These are phyloP conservation scores for Datura wrightii DNA, from an alignment of 257 asterid genomes.

Conservation along the genomic window DNA sequence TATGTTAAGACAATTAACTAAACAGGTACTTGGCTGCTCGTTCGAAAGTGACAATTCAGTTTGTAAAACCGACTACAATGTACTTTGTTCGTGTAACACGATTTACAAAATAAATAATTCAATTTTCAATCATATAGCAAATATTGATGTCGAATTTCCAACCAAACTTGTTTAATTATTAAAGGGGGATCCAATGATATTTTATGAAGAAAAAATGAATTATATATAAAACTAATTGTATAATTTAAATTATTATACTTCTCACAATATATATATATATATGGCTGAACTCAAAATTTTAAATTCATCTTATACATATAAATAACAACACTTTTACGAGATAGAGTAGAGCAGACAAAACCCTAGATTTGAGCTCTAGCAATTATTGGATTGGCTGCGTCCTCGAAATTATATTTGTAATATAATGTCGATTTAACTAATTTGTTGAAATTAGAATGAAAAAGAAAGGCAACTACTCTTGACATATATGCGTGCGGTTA, in stretches of 20 bases:
- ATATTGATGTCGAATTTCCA: background rate
- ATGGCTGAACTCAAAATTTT: too few species aligned
- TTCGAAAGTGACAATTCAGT: background rate
- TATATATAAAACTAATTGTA: background rate
- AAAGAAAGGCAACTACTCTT: constrained; percentile 15
- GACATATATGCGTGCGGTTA: background rate
- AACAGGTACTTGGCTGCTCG: too few species aligned
- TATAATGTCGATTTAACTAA: background rate
- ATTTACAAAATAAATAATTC: background rate
- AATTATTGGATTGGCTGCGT: background rate
- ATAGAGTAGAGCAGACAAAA: too few species aligned
- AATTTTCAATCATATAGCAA: background rate
- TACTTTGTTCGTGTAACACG: constrained; percentile 13
- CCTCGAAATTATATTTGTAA: background rate
- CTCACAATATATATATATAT: too few species aligned
- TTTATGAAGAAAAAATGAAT: background rate
- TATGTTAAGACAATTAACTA: background rate
- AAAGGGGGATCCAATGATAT: too few species aligned
- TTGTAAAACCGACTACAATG: background rate
- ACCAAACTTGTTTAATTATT: too few species aligned
- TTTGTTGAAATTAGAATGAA: constrained; percentile 11
- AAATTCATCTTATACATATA: too few species aligned
- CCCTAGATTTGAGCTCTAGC: too few species aligned
- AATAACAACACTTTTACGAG: too few species aligned
- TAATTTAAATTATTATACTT: background rate